Conservation (phyloP, 164 flowering plant genomes). For the Brasenia schreberi region DNA sequence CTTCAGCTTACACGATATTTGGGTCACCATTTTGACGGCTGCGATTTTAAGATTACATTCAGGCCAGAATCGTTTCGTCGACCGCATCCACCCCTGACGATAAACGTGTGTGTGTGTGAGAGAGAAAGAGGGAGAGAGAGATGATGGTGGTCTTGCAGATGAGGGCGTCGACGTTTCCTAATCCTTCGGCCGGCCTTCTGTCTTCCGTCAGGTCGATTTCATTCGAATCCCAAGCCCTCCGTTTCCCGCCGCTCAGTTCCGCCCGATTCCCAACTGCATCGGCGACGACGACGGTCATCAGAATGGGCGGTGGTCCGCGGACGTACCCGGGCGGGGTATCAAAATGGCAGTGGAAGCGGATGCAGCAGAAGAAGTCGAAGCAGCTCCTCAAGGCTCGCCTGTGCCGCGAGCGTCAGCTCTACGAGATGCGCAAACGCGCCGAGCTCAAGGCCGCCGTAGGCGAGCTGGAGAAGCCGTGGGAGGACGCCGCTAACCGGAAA, state of each 20-base stretch:
- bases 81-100: too few species aligned
- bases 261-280: background rate
- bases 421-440: constrained; percentile 86
- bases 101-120: background rate
- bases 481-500: constrained; percentile 23
- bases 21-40: too few species aligned
- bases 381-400: constrained; percentile 81
- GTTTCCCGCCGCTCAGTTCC: background rate
- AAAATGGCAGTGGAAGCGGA: constrained; percentile 93
- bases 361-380: constrained; percentile 73
- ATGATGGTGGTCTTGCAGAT: background rate
- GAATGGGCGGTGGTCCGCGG: constrained; percentile 88
- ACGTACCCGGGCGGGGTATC: constrained; percentile 90
- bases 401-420: constrained; percentile 68
- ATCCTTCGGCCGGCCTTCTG: background rate
- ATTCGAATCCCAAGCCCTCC: background rate
- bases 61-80: too few species aligned
- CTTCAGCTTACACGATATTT: too few species aligned
- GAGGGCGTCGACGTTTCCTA: background rate
- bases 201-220: background rate
- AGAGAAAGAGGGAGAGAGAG: too few species aligned
- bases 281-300: constrained; percentile 18
- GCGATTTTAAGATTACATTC: too few species aligned
- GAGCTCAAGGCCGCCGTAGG: constrained; percentile 76
- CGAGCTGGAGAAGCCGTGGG: constrained; percentile 93